Conservation (phyloP, 306 rosid genomes). For the Quercus ilex region DNA sequence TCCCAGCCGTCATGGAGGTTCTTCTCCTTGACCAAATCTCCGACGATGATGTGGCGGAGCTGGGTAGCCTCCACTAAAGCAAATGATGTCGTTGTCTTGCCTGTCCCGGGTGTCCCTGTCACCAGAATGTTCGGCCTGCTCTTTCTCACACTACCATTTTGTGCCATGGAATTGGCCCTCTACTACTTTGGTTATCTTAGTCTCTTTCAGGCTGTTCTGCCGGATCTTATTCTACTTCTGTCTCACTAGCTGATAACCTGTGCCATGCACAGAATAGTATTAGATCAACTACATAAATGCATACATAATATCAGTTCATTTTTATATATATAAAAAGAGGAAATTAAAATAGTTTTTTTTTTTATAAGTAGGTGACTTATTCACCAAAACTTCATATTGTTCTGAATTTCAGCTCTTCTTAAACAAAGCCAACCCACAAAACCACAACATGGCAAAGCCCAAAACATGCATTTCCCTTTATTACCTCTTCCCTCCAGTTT, state of each 20-base stretch:
- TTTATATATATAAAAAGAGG: too few relatives aligned
- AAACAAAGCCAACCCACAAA: too few relatives aligned
- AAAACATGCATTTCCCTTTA: too few relatives aligned
- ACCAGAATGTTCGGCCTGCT: constrained; percentile 64
- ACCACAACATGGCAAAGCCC: too few relatives aligned
- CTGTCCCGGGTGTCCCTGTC: constrained; percentile 90
- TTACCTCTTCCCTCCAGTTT: too few relatives aligned
- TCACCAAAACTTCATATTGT: too few relatives aligned
- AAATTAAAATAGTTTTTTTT: too few relatives aligned
- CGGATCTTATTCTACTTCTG: background rate
- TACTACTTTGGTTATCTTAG: background rate
- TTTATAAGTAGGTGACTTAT: too few relatives aligned
- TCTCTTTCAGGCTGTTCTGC: background rate
- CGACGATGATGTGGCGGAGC: constrained; percentile 58
- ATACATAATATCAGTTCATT: too few relatives aligned
- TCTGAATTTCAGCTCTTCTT: too few relatives aligned
- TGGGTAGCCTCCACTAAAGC: constrained; percentile 65
- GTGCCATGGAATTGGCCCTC: constrained; percentile 21
- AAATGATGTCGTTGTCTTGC: constrained; percentile 65
- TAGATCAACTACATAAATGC: too few relatives aligned
- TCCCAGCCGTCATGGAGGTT: constrained; percentile 91
- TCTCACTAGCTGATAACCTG: background rate
- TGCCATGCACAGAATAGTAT: too few relatives aligned
- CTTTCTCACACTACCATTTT: constrained; percentile 36
- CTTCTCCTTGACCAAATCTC: constrained; percentile 76